Conservation (phyloP, 202 grass and related monocot genomes). For the Schoenoplectus tabernaemontani region DNA sequence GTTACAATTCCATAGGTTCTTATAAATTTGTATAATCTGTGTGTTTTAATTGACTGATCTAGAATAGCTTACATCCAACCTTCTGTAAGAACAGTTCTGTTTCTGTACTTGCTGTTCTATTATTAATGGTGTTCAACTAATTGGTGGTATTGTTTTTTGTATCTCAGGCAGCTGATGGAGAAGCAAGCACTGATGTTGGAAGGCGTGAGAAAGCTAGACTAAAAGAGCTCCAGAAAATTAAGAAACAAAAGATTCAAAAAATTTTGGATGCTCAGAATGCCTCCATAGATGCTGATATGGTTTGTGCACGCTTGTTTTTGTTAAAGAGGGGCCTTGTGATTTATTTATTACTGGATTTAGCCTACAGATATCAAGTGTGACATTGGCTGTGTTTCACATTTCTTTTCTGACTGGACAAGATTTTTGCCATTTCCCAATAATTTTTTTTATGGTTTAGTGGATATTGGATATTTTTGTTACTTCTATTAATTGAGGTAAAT, state of each 20-base stretch:
- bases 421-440: background rate
- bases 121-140: background rate
- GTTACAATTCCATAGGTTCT: background rate
- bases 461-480: background rate
- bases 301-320: slow-evolving; percentile 8
- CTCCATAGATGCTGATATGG: slow-evolving; percentile 76
- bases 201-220: slow-evolving; percentile 64
- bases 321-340: background rate
- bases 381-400: background rate
- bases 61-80: background rate
- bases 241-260: slow-evolving; percentile 83
- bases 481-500: background rate
- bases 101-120: background rate
- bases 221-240: slow-evolving; percentile 67
- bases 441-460: background rate
- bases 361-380: background rate
- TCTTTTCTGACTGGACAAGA: background rate
- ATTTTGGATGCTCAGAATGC: slow-evolving; percentile 83
- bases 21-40: background rate
- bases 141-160: background rate
- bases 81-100: background rate
- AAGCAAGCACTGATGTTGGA: slow-evolving; percentile 38
- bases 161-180: slow-evolving; percentile 34
- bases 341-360: background rate
- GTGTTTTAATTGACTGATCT: background rate